Conservation (phyloP, 495 filamentous ascomycete species). For the Delitschia confertaspora region DNA sequence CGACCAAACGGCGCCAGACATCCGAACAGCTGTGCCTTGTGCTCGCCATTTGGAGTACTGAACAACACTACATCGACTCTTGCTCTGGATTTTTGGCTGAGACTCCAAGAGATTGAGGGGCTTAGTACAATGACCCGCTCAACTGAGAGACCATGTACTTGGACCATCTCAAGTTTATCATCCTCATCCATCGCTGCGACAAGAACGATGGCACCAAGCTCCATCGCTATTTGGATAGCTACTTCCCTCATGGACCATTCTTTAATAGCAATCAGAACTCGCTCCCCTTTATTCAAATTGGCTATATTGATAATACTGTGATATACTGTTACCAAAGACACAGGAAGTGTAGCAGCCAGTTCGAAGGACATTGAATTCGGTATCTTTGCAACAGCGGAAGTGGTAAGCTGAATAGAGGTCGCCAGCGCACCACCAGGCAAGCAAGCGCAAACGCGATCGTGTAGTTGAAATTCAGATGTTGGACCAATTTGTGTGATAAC, state of each 20-base stretch:
- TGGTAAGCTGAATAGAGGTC: neutral
- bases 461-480: slow-evolving; percentile 31
- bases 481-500: slow-evolving; percentile 10
- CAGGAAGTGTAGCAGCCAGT: slow-evolving; percentile 47
- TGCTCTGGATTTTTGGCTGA: slow-evolving; percentile 2
- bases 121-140: slow-evolving; percentile 2
- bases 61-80: slow-evolving; percentile 25
- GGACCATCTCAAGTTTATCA: slow-evolving; percentile 3
- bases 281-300: slow-evolving; percentile 27
- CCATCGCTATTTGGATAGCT: neutral
- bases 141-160: slow-evolving; percentile 1
- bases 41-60: slow-evolving; percentile 20
- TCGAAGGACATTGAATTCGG: slow-evolving; percentile 46
- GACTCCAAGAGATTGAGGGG: neutral
- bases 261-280: slow-evolving; percentile 11
- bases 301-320: slow-evolving; percentile 41
- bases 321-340: slow-evolving; percentile 50
- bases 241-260: slow-evolving; percentile 3
- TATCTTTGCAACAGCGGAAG: slow-evolving; percentile 25
- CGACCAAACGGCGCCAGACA: slow-evolving; percentile 3
- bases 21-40: slow-evolving; percentile 8
- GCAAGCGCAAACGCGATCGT: slow-evolving; percentile 24
- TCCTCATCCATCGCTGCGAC: slow-evolving; percentile 6
- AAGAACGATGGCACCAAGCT: slow-evolving; percentile 4
- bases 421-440: slow-evolving; percentile 3